Conservation (phyloP, 2,329 filamentous ascomycete species). For the Penicillium sp. region DNA sequence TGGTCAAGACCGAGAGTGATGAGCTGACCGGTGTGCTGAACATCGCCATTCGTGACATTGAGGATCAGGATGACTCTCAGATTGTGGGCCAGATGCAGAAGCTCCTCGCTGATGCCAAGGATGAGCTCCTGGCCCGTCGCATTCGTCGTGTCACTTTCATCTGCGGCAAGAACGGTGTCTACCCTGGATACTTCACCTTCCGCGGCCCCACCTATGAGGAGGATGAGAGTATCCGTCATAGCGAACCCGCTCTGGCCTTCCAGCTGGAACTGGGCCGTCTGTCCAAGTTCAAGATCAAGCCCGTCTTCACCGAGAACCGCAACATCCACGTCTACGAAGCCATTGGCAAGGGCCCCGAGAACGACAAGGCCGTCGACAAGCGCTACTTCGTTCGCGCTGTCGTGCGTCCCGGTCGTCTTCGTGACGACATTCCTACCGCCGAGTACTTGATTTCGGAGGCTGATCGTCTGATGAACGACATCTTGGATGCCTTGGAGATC, state of each 20-base stretch:
- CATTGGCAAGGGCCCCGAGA: slow-evolving; percentile 86
- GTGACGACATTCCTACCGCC: slow-evolving; percentile 95
- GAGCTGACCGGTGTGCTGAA: slow-evolving; percentile 91
- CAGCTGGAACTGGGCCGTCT: slow-evolving; percentile 93
- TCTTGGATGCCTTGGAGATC: slow-evolving; percentile 94
- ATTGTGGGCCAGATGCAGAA: slow-evolving; percentile 67
- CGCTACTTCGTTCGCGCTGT: slow-evolving; percentile 97
- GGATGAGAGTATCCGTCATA: slow-evolving; percentile 94
- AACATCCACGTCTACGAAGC: slow-evolving; percentile 99
- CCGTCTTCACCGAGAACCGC: slow-evolving; percentile 97
- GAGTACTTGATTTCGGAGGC: slow-evolving; percentile 98
- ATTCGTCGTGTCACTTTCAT: slow-evolving; percentile 94
- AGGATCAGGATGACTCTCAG: slow-evolving; percentile 75
- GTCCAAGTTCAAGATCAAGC: slow-evolving; percentile 95
- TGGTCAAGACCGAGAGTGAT: slow-evolving; percentile 51
- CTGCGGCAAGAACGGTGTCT: slow-evolving; percentile 88
- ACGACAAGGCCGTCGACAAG: slow-evolving; percentile 65
- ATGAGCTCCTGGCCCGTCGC: slow-evolving; percentile 72
- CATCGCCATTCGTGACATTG: slow-evolving; percentile 81
- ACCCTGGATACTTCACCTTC: slow-evolving; percentile 98
- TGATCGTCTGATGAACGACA: slow-evolving; percentile 93
- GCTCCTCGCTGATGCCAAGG: slow-evolving; percentile 73
- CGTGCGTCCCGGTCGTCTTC: slow-evolving; percentile 85
- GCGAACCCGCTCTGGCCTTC: slow-evolving; percentile 93
- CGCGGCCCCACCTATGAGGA: slow-evolving; percentile 83